Conservation (phyloP, 2,329 filamentous ascomycete species). For the Fusarium mundagurra region DNA sequence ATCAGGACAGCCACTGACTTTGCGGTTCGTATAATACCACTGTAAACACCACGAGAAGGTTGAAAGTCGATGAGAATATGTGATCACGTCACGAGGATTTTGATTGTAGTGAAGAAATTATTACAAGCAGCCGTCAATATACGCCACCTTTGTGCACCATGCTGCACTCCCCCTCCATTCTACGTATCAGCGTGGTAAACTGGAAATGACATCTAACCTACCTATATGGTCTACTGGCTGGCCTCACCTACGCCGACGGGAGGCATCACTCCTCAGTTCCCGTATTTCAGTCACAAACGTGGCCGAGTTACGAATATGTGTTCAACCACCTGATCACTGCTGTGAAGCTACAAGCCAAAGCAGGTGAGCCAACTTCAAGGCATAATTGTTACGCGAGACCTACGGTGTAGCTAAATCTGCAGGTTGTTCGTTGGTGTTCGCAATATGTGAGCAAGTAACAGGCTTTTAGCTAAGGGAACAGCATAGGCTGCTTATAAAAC, state of each 20-base stretch:
- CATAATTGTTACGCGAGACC: not conserved
- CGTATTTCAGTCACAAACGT: not conserved
- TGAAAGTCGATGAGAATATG: not conserved
- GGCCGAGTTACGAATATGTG: slow-evolving; percentile 14
- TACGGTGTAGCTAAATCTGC: not conserved
- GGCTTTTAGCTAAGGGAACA: not conserved
- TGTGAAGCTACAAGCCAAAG: slow-evolving; percentile 7
- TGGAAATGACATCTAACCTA: not conserved
- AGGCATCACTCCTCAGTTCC: not conserved
- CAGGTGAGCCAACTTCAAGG: not conserved
- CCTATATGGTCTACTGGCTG: not conserved
- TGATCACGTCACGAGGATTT: not conserved
- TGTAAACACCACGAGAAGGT: not conserved
- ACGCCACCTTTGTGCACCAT: not conserved
- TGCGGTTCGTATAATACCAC: not conserved
- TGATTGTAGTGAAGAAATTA: not conserved
- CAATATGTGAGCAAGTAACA: not conserved
- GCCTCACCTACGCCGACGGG: not conserved
- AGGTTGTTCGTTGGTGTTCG: not conserved
- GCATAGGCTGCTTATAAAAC: not conserved
- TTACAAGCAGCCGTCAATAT: not conserved
- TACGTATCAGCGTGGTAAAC: not conserved
- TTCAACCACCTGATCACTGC: slow-evolving; percentile 8
- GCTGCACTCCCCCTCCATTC: not conserved
- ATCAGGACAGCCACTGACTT: not conserved